Conservation (phyloP, 139 green algal genomes). For the Coelastrella sp. region DNA sequence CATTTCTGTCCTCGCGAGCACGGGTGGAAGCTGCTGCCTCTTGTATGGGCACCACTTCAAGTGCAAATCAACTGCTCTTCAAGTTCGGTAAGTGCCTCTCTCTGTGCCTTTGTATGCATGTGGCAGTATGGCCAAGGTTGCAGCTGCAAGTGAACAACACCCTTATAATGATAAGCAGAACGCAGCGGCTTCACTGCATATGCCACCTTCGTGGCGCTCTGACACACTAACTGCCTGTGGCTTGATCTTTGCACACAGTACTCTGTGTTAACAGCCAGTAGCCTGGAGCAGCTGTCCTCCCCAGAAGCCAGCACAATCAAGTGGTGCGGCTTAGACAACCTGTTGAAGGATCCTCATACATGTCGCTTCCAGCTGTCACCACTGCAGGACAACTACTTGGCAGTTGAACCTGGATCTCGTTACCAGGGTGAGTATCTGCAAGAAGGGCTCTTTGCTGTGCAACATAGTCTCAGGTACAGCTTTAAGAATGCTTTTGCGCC, state of each 20-base stretch:
- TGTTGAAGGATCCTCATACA: neutral
- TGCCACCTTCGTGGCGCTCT: neutral
- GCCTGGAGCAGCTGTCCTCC: neutral
- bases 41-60: constrained; percentile 23
- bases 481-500: neutral
- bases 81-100: neutral
- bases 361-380: constrained; percentile 30
- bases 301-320: neutral
- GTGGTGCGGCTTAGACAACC: constrained; percentile 28
- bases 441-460: neutral
- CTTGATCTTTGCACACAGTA: constrained; percentile 1
- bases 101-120: neutral
- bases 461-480: neutral
- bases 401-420: constrained; percentile 8
- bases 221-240: neutral
- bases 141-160: neutral
- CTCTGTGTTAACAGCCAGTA: neutral
- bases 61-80: constrained; percentile 28
- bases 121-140: neutral
- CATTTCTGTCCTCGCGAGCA: constrained; percentile 22
- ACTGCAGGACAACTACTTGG: constrained; percentile 22
- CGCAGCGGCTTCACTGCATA: no score
- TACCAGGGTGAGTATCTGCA: no score
- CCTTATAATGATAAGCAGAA: no score
- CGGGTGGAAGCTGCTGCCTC: constrained; percentile 24